Base-by-base conservation (phyloP, 1,284 basidiomycete genomes). In the Cryptococcus sp. region DNA sequence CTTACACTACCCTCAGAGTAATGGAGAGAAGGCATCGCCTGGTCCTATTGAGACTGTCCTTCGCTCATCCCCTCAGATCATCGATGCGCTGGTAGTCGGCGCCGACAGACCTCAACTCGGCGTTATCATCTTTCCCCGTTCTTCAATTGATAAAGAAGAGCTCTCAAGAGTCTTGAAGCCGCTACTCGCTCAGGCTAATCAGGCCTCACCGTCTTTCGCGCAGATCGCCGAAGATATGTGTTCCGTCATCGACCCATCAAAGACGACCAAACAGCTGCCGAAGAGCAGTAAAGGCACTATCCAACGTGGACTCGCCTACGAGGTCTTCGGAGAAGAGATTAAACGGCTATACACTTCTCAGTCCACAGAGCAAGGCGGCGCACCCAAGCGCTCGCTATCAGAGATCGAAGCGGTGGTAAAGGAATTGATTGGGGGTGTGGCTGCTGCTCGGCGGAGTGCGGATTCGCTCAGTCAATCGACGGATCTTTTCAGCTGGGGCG, bases 61-160 rank as follows among this genome's bases (percentile, higher is more conserved):
- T 13, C 61, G 69, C 5, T 65, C 67, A 3, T 71, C 67, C 0
- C 50, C 61, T 0, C 57, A 66, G 1, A 53, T 81, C 13, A 53
- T 62, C 13, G 76, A 79, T 45, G 76, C 71, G 8, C 68, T 81
- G 17, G 73, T 80, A 27, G 77, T 80, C 40, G 80, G 80, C 1
- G 56, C 73, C 8, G 73, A 78, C 19, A 67, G 68, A 51, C 52
- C 75, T 17, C 71, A 75, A 52, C 62, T 77, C 8, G 77, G 76
- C 19, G 64, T 71, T 13, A 61, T 79, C 5, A 67, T 80, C 58
- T 72, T 80, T 45, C 70, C 75, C 20, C 25, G 35, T 8, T 19
- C 47, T 1, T 20, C 22, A 5, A 35, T 60, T 0, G 35, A 23
- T 25, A 13, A 20, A 1, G 16, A 49, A 3, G 53, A 66, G 23